Evolutionary conservation across 2,329 filamentous ascomycete genomes (phyloP), one percentile per base, ranked within the genome.

Genomic region (Aspergillus unguis): DNA sequence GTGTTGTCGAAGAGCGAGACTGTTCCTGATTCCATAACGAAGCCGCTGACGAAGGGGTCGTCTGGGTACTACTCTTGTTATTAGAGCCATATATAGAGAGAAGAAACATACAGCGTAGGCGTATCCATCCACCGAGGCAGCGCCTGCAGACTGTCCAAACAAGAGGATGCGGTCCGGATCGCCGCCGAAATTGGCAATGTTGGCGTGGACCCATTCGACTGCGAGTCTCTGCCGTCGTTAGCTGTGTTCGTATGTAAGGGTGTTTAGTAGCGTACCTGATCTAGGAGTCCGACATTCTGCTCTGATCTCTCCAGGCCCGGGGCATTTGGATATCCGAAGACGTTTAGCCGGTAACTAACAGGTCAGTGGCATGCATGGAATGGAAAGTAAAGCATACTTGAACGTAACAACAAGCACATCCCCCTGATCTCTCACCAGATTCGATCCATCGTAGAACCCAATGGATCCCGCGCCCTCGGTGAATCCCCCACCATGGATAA

Each of bases 261-360:
- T 8, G 9, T 31, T 17, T 17, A 17, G 17, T 17, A 6, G 31
- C 27, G 27, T 43, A 58, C 58, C 52, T 61, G 58, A 32, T 62
- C 58, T 6, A 61, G 32, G 5, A 62, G 35, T 1, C 58, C 60
- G 2, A 54, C 50, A 23, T 62, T 62, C 26, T 52, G 55, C 38
- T 55, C 38, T 7, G 29, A 17, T 5, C 33, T 29, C 7, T 49
- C 36, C 5, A 61, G 44, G 0, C 43, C 57, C 1, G 57, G 58
- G 0, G 58, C 44, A 41, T 62, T 60, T 3, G 58, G 57, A 25
- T 52, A 61, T 7, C 60, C 58, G 26, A 62, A 62, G 8, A 60
- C 31, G n/a, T 53, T 57, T 5, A 61, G 43, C 5, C 58, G 58
- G 45, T 62, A 60, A 43, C 60, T 62, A 26, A 41, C 9, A 6